Percentiles rank a stretch among this genome's conserved stretches.
These are phyloP conservation scores for Stemphylium beticola DNA, from an alignment of 2,329 filamentous ascomycete species.

Conservation along the genomic window DNA sequence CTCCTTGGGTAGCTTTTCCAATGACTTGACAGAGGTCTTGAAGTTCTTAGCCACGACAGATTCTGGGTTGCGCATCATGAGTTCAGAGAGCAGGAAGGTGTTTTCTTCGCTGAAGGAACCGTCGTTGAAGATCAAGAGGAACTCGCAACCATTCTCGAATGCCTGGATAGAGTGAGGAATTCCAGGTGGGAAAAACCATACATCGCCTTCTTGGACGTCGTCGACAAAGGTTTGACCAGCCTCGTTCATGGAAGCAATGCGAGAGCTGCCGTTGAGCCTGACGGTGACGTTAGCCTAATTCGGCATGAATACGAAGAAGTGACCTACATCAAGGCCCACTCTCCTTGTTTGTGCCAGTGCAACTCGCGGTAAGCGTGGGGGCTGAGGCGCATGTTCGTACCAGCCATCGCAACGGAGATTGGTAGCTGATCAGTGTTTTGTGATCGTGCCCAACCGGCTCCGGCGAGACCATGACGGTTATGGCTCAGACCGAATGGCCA, in stretches of 20 bases:
- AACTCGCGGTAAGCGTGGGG: slow-evolving; percentile 65
- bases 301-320: neutral
- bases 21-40: slow-evolving; percentile 44
- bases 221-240: slow-evolving; percentile 55
- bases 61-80: slow-evolving; percentile 55
- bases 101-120: slow-evolving; percentile 65
- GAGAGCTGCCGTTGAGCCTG: slow-evolving; percentile 57
- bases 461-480: slow-evolving; percentile 49
- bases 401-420: slow-evolving; percentile 51
- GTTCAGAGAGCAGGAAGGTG: slow-evolving; percentile 64
- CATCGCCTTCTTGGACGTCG: slow-evolving; percentile 50
- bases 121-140: slow-evolving; percentile 59
- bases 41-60: slow-evolving; percentile 54
- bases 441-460: slow-evolving; percentile 51
- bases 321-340: slow-evolving; percentile 58
- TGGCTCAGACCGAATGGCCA: slow-evolving; percentile 53
- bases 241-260: slow-evolving; percentile 60
- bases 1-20: slow-evolving; percentile 48
- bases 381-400: slow-evolving; percentile 51
- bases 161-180: slow-evolving; percentile 59
- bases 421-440: slow-evolving; percentile 50
- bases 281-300: neutral
- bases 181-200: slow-evolving; percentile 47
- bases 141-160: slow-evolving; percentile 60
- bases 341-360: slow-evolving; percentile 65